These are phyloP conservation scores for Leccinum holopus DNA, from an alignment of 1,284 basidiomycete species.

Conservation along the genomic window DNA sequence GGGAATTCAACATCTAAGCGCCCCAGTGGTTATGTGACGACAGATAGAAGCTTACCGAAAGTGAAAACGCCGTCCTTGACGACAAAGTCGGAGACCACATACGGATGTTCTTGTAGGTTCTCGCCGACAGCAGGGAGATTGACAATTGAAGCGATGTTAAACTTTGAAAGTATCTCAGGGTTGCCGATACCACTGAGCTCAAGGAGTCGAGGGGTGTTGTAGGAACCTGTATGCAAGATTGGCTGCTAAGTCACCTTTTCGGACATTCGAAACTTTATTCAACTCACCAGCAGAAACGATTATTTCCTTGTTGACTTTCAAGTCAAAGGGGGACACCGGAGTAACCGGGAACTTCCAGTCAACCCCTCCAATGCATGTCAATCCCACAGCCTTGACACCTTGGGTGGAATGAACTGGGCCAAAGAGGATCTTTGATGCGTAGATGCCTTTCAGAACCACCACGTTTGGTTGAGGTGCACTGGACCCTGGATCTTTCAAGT, in stretches of 20 bases:
- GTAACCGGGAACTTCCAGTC: conserved; percentile 13
- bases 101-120: conserved; percentile 22
- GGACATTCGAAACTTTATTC: neutral
- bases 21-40: neutral
- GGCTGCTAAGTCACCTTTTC: neutral
- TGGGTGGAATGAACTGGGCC: neutral
- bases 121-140: conserved; percentile 21
- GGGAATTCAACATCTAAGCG: neutral
- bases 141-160: conserved; percentile 14
- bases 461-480: conserved; percentile 18
- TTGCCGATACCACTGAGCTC: conserved; percentile 21
- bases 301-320: conserved; percentile 14
- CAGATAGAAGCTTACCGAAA: conserved; percentile 14
- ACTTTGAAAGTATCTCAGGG: conserved; percentile 16
- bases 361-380: conserved; percentile 14
- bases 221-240: conserved; percentile 7
- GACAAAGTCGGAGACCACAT: conserved; percentile 14
- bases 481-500: conserved; percentile 15
- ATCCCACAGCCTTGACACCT: conserved; percentile 11
- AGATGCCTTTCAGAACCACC: conserved; percentile 12
- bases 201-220: conserved; percentile 23
- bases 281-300: conserved; percentile 21
- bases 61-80: conserved; percentile 22
- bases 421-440: conserved; percentile 17
- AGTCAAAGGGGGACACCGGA: conserved; percentile 1